Evolutionary conservation across 2,329 filamentous ascomycete species (phyloP), one percentile per base, ranked within the genome.

Genomic region (Tolypocladium nubicola): DNA sequence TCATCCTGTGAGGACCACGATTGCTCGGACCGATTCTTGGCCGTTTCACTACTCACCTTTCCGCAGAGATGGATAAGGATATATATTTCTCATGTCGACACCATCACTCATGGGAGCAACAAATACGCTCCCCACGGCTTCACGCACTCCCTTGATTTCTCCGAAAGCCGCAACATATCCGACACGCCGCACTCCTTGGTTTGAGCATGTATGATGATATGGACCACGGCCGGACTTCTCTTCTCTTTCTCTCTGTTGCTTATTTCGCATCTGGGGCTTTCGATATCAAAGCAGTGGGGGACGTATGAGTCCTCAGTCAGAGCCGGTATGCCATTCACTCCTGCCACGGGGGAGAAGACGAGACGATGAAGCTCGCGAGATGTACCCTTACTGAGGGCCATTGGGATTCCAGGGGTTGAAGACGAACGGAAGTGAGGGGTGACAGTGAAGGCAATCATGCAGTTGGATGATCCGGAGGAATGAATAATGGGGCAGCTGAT

Each of bases 1-100:
- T 91, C 66, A 89, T 92, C 60, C 61, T 72, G 61, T 71, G 65
- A 65, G 58, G 52, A 60, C 60, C 47, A 33, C 47, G 56, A 54
- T 49, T 45, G 14, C 26, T 47, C 21, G 39, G 39, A 41, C 39
- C 39, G 38, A 33, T 41, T n/a, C 21, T 41, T 54, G 23, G 39
- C 52, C 37, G 21, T 35, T 23, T 33, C 23, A 43, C 49, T 35
- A 41, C 37, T 39, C 33, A 33, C 41, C 35, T 40, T 21, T 38
- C 35, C 40, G 21, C 26, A 38, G 53, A 35, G 40, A 55, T 35
- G 39, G 19, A 37, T 35, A 37, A n/a, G 30, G 3, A 43, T 30
- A 38, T 9, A 3, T 54, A n/a, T 19, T 21, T 37, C 19, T 21
- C 9, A 50, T 50, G 26, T 35, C 30, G n/a, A 21, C 47, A 50